Base-by-base conservation (phyloP, 2,329 filamentous ascomycete genomes). In the Beauveria caledonica region DNA sequence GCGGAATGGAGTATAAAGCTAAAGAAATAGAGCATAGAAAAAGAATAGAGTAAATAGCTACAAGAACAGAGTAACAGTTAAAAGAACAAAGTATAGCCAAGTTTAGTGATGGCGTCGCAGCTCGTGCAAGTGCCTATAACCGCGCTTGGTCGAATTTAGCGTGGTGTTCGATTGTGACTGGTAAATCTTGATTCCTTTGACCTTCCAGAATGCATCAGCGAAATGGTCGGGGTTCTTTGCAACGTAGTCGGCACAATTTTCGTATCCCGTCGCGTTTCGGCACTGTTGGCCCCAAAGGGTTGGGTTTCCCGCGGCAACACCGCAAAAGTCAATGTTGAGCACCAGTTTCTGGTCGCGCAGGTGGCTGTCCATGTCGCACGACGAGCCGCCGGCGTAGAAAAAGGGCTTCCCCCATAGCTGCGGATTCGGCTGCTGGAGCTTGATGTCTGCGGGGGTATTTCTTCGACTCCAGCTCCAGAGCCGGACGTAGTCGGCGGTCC, bases 271-370 rank as follows among this genome's bases (percentile, higher is more conserved):
- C 2, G n/a, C 1, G 10, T 39, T 39, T 36, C 19, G 53, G 15
- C 53, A 56, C 8, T 56, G 40, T 29, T 46, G 40, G 39, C 23
- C 27, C 58, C 58, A 60, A 10, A 54, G 23, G 1, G 6, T 9
- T 2, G 56, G 29, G 2, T 25, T 25, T 13, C 71, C 85, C 1
- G 87, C 86, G 76, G 86, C 88, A 66, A 86, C 82, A 19, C 89
- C 89, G 70, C 89, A 93, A 70, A 92, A 87, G 33, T 86, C 71
- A 49, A 89, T 89, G 76, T 91, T 85, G 66, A 92, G 81, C 59
- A 91, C 84, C 62, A 96, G 82, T 66, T 86, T 82, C 77, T 92
- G 82, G 68, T 86, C 76, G 63, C 74, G 76, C 72, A 94, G 88
- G 67, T 82, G 78, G 2, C 70, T 71, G 63, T 83, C 74, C 64